phyloP scores from a whole-genome alignment of 2,329 filamentous ascomycete species.

The Alternaria triticina region DNA sequence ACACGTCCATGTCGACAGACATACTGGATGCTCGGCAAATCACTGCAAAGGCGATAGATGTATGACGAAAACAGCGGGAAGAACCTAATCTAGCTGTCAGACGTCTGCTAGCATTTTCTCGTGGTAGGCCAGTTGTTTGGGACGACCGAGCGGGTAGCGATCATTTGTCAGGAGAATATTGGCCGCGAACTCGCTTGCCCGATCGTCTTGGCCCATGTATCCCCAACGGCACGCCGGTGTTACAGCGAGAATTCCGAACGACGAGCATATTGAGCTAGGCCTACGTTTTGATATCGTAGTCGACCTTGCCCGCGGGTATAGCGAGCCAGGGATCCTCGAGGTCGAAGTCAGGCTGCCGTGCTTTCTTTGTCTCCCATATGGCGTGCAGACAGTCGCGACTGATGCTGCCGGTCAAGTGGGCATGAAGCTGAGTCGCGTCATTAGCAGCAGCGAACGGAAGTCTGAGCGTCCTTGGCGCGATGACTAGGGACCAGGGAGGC shows the following conservation, averaged over 20 bases:
- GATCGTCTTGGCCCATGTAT: neutral
- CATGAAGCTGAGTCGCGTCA: conserved; percentile 67
- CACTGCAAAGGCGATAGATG: conserved; percentile 77
- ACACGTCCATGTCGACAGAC: conserved; percentile 48
- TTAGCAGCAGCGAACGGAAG: conserved; percentile 39
- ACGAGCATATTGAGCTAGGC: conserved; percentile 20
- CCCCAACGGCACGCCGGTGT: conserved; percentile 2
- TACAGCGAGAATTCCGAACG: conserved; percentile 2
- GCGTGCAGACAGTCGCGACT: conserved; percentile 74
- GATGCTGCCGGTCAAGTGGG: conserved; percentile 81
- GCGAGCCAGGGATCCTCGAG: conserved; percentile 72
- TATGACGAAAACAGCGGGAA: conserved; percentile 80
- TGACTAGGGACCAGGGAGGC: conserved; percentile 24
- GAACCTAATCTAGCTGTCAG: conserved; percentile 59
- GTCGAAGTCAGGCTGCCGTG: conserved; percentile 56
- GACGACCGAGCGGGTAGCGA: neutral
- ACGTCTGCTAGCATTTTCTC: neutral
- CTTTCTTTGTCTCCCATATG: conserved; percentile 70
- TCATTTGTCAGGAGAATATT: neutral
- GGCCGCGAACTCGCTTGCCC: neutral
- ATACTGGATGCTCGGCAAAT: conserved; percentile 64
- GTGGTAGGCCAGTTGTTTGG: neutral
- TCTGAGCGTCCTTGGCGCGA: conserved; percentile 25
- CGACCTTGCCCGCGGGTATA: conserved; percentile 73
- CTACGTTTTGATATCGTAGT: conserved; percentile 73